Conservation (phyloP, 2,329 filamentous ascomycete genomes). For the Zymoseptoria pseudotritici region DNA sequence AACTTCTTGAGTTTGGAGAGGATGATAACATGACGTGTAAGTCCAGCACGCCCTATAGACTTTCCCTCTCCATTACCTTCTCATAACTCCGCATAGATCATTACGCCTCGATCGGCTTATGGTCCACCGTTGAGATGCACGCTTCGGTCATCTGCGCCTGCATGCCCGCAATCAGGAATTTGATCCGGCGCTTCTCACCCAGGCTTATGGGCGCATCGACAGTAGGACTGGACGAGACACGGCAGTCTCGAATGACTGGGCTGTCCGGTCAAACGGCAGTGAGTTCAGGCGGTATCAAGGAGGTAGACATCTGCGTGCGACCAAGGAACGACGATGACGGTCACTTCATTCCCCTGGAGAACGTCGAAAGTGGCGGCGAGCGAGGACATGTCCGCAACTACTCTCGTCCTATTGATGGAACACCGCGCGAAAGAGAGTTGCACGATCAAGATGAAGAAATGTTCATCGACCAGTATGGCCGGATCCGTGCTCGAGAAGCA, state of each 20-base stretch:
- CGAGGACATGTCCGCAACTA: background rate
- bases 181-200: constrained; percentile 11
- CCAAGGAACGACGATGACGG: constrained; percentile 12
- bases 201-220: constrained; percentile 7
- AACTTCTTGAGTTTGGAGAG: constrained; percentile 12
- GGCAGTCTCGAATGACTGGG: background rate
- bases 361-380: background rate
- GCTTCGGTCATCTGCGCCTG: constrained; percentile 14
- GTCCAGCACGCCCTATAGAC: background rate
- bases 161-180: constrained; percentile 16
- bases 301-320: constrained; percentile 6
- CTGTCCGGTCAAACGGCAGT: constrained; percentile 12
- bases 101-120: constrained; percentile 15
- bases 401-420: background rate
- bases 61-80: background rate
- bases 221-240: background rate
- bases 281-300: constrained; percentile 7
- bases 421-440: background rate
- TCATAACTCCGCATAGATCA: constrained; percentile 6
- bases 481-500: background rate
- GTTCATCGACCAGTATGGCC: background rate
- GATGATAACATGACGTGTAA: constrained; percentile 11
- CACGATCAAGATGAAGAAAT: background rate
- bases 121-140: constrained; percentile 14
- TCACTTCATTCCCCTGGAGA: constrained; percentile 13